Conservation (phyloP, 73 alveolate species). For the Stentor roeselii region DNA sequence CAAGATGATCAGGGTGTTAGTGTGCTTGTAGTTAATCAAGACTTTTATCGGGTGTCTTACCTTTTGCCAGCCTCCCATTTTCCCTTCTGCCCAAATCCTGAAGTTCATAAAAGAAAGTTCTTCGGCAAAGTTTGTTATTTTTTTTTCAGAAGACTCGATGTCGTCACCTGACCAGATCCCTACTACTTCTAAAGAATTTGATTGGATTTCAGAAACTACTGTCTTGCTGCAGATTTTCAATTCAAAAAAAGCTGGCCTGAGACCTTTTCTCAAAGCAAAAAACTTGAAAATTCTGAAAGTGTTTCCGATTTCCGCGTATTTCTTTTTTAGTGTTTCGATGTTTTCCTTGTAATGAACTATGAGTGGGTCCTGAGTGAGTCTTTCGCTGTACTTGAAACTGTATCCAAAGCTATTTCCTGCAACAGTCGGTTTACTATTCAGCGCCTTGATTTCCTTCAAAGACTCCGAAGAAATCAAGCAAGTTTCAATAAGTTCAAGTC, state of each 20-base stretch:
- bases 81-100: not conserved
- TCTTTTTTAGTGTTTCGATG: not conserved
- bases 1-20: slow-evolving; percentile 41
- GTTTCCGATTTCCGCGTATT: not conserved
- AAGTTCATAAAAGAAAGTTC: not conserved
- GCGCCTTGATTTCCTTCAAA: not conserved
- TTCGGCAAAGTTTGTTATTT: not conserved
- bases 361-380: no score
- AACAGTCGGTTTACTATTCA: not conserved
- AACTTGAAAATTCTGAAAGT: not conserved
- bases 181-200: not conserved
- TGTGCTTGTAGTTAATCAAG: not conserved
- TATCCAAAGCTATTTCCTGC: not conserved
- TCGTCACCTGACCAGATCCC: slow-evolving; percentile 11
- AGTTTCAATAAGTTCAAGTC: not conserved
- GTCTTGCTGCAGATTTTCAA: not conserved
- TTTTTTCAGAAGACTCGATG: not conserved
- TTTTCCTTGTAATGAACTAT: not conserved
- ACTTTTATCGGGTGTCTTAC: not conserved
- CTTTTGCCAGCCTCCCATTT: not conserved
- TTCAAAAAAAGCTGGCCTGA: not conserved
- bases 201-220: not conserved
- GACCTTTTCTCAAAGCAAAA: not conserved
- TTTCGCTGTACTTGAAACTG: not conserved
- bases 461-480: not conserved